Evolutionary conservation across 1,139 yeast species (phyloP).

Genomic region (Suhomyces panamericanus): DNA sequence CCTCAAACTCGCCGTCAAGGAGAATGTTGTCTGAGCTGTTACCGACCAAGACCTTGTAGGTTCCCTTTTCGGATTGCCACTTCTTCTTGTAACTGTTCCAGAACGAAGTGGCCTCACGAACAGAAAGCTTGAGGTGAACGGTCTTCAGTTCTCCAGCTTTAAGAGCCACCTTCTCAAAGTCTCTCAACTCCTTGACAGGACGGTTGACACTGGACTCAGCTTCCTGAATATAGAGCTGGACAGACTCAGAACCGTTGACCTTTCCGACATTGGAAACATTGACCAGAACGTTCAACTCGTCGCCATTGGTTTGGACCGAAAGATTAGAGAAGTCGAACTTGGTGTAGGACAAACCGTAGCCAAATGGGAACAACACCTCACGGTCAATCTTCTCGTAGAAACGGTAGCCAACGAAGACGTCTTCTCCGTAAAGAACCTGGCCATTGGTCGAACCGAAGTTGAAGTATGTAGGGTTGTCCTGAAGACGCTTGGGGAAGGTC

Average conservation of each 20-base stretch:
- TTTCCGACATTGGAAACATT: conserved; percentile 45
- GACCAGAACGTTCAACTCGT: conserved; percentile 27
- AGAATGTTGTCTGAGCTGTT: conserved; percentile 29
- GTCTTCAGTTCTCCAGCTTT: conserved; percentile 40
- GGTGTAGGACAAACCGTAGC: conserved; percentile 29
- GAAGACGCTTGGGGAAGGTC: conserved; percentile 47
- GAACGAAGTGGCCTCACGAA: conserved; percentile 55
- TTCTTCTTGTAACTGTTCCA: conserved; percentile 49
- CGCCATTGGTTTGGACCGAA: conserved; percentile 13
- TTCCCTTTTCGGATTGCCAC: conserved; percentile 55
- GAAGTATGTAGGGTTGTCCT: conserved; percentile 48
- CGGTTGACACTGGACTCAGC: conserved; percentile 42
- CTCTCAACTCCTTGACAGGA: conserved; percentile 59
- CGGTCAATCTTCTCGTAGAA: conserved; percentile 25
- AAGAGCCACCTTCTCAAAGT: conserved; percentile 49
- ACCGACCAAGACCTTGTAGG: conserved; percentile 51
- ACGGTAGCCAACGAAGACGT: conserved; percentile 28
- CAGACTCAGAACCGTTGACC: conserved; percentile 44
- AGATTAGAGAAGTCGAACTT: conserved; percentile 19
- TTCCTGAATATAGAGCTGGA: conserved; percentile 48
- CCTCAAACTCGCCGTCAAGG: conserved; percentile 14
- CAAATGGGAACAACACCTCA: conserved; percentile 26
- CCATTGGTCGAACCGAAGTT: conserved; percentile 26
- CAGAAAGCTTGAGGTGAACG: conserved; percentile 35
- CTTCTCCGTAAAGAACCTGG: conserved; percentile 29